These are phyloP conservation scores for Phytophthora kernoviae DNA, from an alignment of 352 stramenopile genomes.

Conservation along the genomic window DNA sequence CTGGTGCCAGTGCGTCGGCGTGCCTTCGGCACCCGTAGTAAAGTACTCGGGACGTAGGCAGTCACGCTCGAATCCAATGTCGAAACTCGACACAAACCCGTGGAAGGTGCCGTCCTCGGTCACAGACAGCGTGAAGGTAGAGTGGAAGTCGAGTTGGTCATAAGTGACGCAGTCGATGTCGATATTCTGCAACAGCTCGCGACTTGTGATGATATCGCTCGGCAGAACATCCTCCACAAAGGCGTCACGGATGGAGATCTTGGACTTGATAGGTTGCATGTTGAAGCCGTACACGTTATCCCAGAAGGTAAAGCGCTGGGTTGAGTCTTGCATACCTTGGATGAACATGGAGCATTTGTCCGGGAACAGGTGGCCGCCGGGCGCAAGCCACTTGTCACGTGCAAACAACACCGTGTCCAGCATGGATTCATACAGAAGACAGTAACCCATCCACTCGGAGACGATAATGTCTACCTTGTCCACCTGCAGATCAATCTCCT, in stretches of 20 bases:
- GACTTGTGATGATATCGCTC: slow-evolving; percentile 89
- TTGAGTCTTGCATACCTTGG: slow-evolving; percentile 73
- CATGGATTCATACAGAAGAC: slow-evolving; percentile 98
- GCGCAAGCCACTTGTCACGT: slow-evolving; percentile 96
- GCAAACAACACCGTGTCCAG: slow-evolving; percentile 97
- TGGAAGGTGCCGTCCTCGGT: slow-evolving; percentile 92
- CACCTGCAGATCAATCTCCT: slow-evolving; percentile 94
- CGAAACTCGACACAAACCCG: slow-evolving; percentile 97
- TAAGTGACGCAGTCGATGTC: slow-evolving; percentile 91
- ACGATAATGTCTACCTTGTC: slow-evolving; percentile 97
- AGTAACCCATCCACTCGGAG: slow-evolving; percentile 99
- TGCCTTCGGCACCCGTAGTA: slow-evolving; percentile 89
- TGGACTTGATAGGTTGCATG: slow-evolving; percentile 96
- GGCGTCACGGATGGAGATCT: slow-evolving; percentile 94
- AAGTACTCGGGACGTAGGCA: slow-evolving; percentile 95
- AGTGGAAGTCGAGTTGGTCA: slow-evolving; percentile 95
- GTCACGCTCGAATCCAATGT: slow-evolving; percentile 95
- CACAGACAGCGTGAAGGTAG: slow-evolving; percentile 89
- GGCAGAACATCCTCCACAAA: slow-evolving; percentile 96
- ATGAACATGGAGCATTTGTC: slow-evolving; percentile 98
- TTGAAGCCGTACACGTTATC: slow-evolving; percentile 99
- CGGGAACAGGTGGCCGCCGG: slow-evolving; percentile 95
- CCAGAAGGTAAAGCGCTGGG: slow-evolving; percentile 91
- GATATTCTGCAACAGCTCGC: slow-evolving; percentile 85
- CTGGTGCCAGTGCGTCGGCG: slow-evolving; percentile 99